Conservation (phyloP, 495 filamentous ascomycete genomes). For the Neurospora sp. region DNA sequence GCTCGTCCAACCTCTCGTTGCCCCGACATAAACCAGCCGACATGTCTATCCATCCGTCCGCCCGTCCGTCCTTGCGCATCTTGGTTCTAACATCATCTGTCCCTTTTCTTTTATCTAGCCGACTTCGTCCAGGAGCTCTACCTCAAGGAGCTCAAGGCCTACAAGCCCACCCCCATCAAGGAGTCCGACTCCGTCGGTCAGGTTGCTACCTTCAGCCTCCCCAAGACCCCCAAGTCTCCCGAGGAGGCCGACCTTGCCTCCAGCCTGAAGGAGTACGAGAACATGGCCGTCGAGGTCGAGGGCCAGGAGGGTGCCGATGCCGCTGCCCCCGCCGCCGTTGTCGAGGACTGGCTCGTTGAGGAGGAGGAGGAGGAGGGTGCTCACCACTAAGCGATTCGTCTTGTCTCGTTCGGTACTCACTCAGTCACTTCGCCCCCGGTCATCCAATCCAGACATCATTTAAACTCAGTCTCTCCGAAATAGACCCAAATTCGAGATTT, state of each 20-base stretch:
- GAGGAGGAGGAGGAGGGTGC: slow-evolving; percentile 37
- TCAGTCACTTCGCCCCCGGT: neutral
- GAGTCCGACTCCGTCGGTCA: slow-evolving; percentile 77
- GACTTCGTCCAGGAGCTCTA: slow-evolving; percentile 97
- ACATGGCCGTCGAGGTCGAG: slow-evolving; percentile 87
- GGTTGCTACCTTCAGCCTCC: slow-evolving; percentile 76
- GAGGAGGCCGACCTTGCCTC: slow-evolving; percentile 86
- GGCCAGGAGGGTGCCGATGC: slow-evolving; percentile 50
- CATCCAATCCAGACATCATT: neutral
- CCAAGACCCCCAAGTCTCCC: slow-evolving; percentile 72
- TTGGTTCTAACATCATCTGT: neutral
- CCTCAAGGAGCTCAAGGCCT: slow-evolving; percentile 84
- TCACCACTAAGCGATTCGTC: slow-evolving; percentile 4
- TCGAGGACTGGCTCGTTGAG: slow-evolving; percentile 41
- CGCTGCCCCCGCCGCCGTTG: slow-evolving; percentile 23
- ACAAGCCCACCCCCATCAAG: slow-evolving; percentile 80
- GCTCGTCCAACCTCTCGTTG: neutral
- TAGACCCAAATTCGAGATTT: neutral
- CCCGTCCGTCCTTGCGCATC: neutral
- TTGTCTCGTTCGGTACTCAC: neutral
- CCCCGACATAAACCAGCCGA: neutral
- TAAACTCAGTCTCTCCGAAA: neutral
- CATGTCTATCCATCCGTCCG: neutral
- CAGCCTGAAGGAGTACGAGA: slow-evolving; percentile 88
- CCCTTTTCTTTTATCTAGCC: slow-evolving; percentile 42